phyloP scores from a whole-genome alignment of 108 stramenopile genomes.

The Pseudonitzschia delicatissima region DNA sequence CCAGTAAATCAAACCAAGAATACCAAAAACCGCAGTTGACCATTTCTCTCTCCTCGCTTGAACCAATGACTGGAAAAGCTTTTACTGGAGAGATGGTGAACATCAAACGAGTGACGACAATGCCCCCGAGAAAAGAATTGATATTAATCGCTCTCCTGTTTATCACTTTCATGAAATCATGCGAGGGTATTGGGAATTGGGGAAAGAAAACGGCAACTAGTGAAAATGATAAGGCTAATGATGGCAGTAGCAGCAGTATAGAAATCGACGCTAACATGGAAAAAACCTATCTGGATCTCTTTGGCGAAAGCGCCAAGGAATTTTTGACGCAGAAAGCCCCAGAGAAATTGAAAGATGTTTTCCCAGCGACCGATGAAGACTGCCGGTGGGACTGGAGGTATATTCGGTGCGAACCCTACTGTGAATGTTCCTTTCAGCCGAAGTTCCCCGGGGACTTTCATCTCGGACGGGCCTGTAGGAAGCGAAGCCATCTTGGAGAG shows the following conservation, averaged over 20 bases:
- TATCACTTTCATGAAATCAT: neutral
- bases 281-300: slow-evolving; percentile 72
- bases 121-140: too few species aligned
- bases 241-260: neutral
- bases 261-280: slow-evolving; percentile 23
- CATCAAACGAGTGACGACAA: too few species aligned
- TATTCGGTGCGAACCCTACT: slow-evolving; percentile 78
- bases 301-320: slow-evolving; percentile 83
- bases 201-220: neutral
- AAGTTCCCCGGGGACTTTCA: slow-evolving; percentile 72
- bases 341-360: slow-evolving; percentile 27
- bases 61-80: too few species aligned
- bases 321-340: slow-evolving; percentile 49
- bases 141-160: neutral
- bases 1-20: too few species aligned
- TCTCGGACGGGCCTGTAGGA: slow-evolving; percentile 72
- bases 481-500: slow-evolving; percentile 14
- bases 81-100: too few species aligned
- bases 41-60: too few species aligned
- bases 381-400: slow-evolving; percentile 77
- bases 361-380: slow-evolving; percentile 30
- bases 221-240: neutral
- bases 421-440: slow-evolving; percentile 51
- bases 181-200: neutral
- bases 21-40: too few species aligned